These are phyloP conservation scores for Hyphodiscus sp. DNA, from an alignment of 2,329 filamentous ascomycete genomes.

Conservation along the genomic window DNA sequence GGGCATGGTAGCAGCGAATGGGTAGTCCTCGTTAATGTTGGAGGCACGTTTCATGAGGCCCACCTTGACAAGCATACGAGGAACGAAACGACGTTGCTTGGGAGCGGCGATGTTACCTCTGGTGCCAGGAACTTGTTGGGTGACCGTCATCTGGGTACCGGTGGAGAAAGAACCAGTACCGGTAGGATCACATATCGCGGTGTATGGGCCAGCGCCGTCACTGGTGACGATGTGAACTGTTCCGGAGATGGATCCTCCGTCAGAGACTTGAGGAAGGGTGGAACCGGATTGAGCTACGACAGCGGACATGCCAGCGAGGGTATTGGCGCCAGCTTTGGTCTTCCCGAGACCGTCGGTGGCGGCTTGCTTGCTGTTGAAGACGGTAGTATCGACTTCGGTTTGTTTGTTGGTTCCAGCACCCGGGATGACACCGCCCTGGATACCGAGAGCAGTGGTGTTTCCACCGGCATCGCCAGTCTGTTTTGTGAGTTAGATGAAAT, in stretches of 20 bases:
- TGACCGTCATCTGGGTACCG: constrained; percentile 50
- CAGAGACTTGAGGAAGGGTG: constrained; percentile 50
- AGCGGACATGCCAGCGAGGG: constrained; percentile 48
- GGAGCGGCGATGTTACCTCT: constrained; percentile 32
- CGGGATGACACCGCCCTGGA: constrained; percentile 36
- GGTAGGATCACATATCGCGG: constrained; percentile 57
- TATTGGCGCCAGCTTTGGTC: constrained; percentile 48
- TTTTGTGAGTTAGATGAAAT: constrained; percentile 4
- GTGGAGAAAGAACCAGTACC: constrained; percentile 42
- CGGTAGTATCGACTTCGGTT: constrained; percentile 41
- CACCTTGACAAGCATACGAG: constrained; percentile 22
- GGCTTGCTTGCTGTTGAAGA: constrained; percentile 46
- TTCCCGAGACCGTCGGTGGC: constrained; percentile 49
- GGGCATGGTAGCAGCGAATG: constrained; percentile 33
- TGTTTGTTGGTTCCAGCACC: constrained; percentile 35
- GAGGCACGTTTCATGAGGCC: constrained; percentile 28
- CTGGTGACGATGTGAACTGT: constrained; percentile 62
- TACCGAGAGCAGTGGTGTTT: constrained; percentile 38
- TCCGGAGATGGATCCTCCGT: constrained; percentile 52
- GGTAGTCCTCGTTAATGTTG: constrained; percentile 37
- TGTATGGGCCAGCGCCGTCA: constrained; percentile 51
- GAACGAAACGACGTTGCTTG: constrained; percentile 21
- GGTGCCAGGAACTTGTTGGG: constrained; percentile 43
- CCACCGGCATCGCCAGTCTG: constrained; percentile 34
- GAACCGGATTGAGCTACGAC: constrained; percentile 52